A percentile compares a stretch with the other conserved stretches of the same genome.
phyloP scores from a whole-genome alignment of 2,329 filamentous ascomycete species.

The Metarhizium humberi region DNA sequence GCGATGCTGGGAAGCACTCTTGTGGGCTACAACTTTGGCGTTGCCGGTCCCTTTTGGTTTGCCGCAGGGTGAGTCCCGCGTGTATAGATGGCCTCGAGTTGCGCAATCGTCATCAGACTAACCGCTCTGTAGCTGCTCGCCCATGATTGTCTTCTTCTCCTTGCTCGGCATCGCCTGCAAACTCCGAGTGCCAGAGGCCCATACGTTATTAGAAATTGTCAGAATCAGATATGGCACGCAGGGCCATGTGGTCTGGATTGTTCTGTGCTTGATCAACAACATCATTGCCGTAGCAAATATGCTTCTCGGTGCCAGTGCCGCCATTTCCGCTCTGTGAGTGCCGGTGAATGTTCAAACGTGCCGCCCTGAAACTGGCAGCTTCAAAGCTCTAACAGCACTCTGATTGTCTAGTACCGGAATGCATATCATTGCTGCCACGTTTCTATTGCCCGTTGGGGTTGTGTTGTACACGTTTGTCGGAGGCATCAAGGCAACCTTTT shows the following conservation, averaged over 20 bases:
- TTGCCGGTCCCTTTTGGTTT: slow-evolving; percentile 49
- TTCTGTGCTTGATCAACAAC: slow-evolving; percentile 39
- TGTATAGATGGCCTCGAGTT: background rate
- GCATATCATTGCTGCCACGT: slow-evolving; percentile 39
- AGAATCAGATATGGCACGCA: slow-evolving; percentile 37
- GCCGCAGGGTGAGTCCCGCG: slow-evolving; percentile 31
- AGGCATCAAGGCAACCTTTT: slow-evolving; percentile 30
- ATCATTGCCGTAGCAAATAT: slow-evolving; percentile 43
- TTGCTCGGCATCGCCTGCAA: slow-evolving; percentile 27
- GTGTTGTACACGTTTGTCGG: slow-evolving; percentile 29
- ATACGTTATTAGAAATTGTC: slow-evolving; percentile 44
- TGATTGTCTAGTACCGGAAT: slow-evolving; percentile 30
- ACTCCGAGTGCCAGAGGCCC: slow-evolving; percentile 34
- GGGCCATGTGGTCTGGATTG: slow-evolving; percentile 42
- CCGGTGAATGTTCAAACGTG: too few relatives aligned
- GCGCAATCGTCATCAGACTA: background rate
- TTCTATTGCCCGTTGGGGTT: slow-evolving; percentile 30
- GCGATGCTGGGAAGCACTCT: slow-evolving; percentile 39
- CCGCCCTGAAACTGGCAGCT: too few relatives aligned
- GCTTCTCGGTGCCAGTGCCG: slow-evolving; percentile 31
- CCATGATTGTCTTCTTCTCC: slow-evolving; percentile 44
- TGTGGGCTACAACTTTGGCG: slow-evolving; percentile 44
- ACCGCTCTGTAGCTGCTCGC: slow-evolving; percentile 26
- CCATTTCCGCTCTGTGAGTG: slow-evolving; percentile 23
- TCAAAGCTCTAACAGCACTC: too few relatives aligned